phyloP scores from a whole-genome alignment of 176 grass and related monocot genomes.

The Phoenix roebelenii region DNA sequence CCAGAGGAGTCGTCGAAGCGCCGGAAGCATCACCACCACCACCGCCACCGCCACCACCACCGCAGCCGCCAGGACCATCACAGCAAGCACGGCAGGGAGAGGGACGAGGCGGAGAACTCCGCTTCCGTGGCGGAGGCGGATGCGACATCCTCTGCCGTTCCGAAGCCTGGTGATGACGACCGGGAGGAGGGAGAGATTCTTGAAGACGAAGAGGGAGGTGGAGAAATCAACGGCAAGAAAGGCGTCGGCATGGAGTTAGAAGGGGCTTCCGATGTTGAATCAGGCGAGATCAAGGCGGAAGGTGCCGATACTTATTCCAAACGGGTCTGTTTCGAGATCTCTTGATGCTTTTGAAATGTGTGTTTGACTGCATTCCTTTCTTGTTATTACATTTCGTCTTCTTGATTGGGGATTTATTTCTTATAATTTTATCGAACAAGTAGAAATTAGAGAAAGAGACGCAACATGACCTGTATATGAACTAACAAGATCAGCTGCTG shows the following conservation, averaged over 20 bases:
- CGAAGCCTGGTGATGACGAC: slow-evolving; percentile 30
- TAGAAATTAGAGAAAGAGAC: no score
- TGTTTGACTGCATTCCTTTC: not conserved
- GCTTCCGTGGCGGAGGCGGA: not conserved
- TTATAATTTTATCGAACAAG: no score
- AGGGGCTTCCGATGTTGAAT: slow-evolving; percentile 17
- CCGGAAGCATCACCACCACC: slow-evolving; percentile 43
- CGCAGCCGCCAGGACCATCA: slow-evolving; percentile 25
- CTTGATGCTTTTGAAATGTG: slow-evolving; percentile 14
- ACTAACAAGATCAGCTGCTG: no score
- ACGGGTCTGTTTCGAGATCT: slow-evolving; percentile 42
- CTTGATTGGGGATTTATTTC: no score
- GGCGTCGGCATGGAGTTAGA: slow-evolving; percentile 18
- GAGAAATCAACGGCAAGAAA: slow-evolving; percentile 1
- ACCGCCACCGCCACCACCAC: slow-evolving; percentile 17
- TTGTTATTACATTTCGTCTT: no score
- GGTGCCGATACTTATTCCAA: slow-evolving; percentile 11
- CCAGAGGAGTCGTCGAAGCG: slow-evolving; percentile 48
- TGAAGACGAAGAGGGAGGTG: slow-evolving; percentile 11
- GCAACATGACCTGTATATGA: no score
- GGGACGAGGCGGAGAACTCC: not conserved
- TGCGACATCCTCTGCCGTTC: slow-evolving; percentile 2
- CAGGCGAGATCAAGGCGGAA: slow-evolving; percentile 20
- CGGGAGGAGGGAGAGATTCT: slow-evolving; percentile 93
- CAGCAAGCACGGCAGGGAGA: slow-evolving; percentile 5